These are phyloP conservation scores for Cryptococcus sp. DNA, from an alignment of 1,284 basidiomycete genomes.

Conservation along the genomic window DNA sequence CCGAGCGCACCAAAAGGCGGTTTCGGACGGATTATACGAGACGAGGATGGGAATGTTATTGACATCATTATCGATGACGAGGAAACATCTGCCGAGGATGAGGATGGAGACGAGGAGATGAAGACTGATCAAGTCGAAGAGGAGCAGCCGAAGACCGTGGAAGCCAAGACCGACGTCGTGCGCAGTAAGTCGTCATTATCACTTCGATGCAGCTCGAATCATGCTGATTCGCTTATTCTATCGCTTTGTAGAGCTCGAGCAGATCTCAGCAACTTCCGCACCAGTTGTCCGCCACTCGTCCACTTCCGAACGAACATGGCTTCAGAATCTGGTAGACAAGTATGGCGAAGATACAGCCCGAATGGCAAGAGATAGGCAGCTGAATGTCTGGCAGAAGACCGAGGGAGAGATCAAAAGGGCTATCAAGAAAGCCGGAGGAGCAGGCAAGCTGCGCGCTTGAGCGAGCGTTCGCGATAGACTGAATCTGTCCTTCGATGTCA, in stretches of 20 bases:
- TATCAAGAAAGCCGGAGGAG: slow-evolving; percentile 27
- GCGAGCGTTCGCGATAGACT: neutral
- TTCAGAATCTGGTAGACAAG: slow-evolving; percentile 67
- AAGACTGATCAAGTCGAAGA: slow-evolving; percentile 15
- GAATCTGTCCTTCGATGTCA: too few species aligned
- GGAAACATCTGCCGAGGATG: slow-evolving; percentile 50
- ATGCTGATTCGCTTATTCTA: neutral
- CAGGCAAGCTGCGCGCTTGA: slow-evolving; percentile 12
- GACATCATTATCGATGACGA: slow-evolving; percentile 70
- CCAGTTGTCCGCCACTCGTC: slow-evolving; percentile 67
- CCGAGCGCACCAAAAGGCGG: slow-evolving; percentile 51
- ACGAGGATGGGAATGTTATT: slow-evolving; percentile 76
- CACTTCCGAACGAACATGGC: slow-evolving; percentile 67
- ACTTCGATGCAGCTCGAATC: neutral
- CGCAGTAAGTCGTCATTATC: slow-evolving; percentile 38
- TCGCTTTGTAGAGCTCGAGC: slow-evolving; percentile 42
- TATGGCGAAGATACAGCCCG: slow-evolving; percentile 71
- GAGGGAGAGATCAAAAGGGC: slow-evolving; percentile 66
- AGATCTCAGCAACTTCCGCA: slow-evolving; percentile 36
- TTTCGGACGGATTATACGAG: slow-evolving; percentile 81
- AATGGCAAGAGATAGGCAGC: slow-evolving; percentile 77
- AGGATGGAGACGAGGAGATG: slow-evolving; percentile 32
- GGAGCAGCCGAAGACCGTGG: slow-evolving; percentile 31
- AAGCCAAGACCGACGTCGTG: slow-evolving; percentile 53
- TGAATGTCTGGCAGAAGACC: slow-evolving; percentile 86